Conservation (phyloP, 1,139 yeast species). For the Magnusiomyces tetraspermus region DNA sequence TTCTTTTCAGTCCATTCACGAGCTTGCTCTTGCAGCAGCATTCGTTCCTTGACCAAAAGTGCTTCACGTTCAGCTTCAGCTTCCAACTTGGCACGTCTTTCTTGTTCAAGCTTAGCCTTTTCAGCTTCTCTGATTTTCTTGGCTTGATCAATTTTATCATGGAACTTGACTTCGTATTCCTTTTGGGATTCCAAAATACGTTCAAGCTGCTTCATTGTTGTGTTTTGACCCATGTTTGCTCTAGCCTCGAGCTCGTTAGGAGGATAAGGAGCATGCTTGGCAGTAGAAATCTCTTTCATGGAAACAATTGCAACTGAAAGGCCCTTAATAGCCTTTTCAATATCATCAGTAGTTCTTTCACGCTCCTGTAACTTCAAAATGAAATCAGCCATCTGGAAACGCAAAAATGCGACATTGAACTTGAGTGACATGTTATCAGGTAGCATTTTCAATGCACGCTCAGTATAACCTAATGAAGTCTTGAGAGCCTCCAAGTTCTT, state of each 20-base stretch:
- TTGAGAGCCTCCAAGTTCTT: conserved; percentile 50
- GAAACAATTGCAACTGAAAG: conserved; percentile 54
- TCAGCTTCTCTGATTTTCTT: conserved; percentile 55
- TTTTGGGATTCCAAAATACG: conserved; percentile 65
- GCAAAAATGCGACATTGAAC: conserved; percentile 77
- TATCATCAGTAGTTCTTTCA: conserved; percentile 53
- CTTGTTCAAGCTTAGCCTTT: conserved; percentile 37
- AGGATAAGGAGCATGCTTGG: conserved; percentile 61
- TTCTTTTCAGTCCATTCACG: conserved; percentile 62
- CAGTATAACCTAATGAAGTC: conserved; percentile 54
- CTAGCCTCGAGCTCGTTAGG: conserved; percentile 73
- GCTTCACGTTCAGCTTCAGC: conserved; percentile 38
- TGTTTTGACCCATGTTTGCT: conserved; percentile 72
- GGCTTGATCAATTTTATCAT: conserved; percentile 63
- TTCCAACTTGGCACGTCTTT: conserved; percentile 24
- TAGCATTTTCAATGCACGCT: conserved; percentile 44
- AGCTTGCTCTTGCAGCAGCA: conserved; percentile 70
- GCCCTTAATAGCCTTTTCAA: conserved; percentile 48
- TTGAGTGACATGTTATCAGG: conserved; percentile 41
- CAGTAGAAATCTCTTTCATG: conserved; percentile 53
- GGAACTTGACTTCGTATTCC: conserved; percentile 50
- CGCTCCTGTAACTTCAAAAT: conserved; percentile 54
- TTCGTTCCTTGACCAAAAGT: conserved; percentile 56
- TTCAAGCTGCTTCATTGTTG: conserved; percentile 63
- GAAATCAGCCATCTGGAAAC: conserved; percentile 80